Base-by-base conservation (phyloP, 78 protist genomes). In the Dictyostelium firmibasis region DNA sequence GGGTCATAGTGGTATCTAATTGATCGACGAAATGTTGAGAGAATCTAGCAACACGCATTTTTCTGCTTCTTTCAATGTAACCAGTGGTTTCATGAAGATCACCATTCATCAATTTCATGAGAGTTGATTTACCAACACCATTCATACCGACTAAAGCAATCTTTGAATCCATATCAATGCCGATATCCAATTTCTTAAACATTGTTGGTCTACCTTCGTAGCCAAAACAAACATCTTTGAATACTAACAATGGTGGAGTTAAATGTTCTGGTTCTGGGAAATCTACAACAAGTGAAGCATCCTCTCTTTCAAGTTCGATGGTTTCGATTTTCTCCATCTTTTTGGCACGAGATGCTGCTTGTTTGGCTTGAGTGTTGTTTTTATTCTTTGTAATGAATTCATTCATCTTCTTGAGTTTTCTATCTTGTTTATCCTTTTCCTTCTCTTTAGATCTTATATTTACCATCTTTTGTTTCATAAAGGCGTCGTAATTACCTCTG, bases 121-220 rank as follows among this genome's bases (percentile, higher is more conserved):
- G 83, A 4, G 99, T 98, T 31, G 97, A 76, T 88, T 98, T 98
- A 72, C 99, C 99, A 1, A 95, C 96, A 14, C 99, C 99, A 93
- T 98, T 98, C 41, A 98, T 97, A 4, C 99, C 99, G 38, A 98
- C 99, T 1, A 98, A 31, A 16, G 97, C 94, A 50, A 98, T 84
- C 79, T 98, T 97, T 13, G 88, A 23, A 57, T 97, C 98, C 86
- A 92, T 76, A 60, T 87, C 95, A 16, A 98, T 41, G 43, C 96
- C 96, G 25, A 97, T 93, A 20, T 97, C 86, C 23, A 98, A 91
- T 3, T 97, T 81, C 4, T 35, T 75, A 75, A 98, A 98, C 92
- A 98, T 92, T 2, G 25, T 27, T 69, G 70, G 84, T 23, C 72
- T 35, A 23, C 35, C 85, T 83, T 93, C 84, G 84, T 97, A 97